Evolutionary conservation across 495 filamentous ascomycete species (phyloP), one percentile per base, ranked within the genome.

Genomic region (Parathielavia hyrcaniae): DNA sequence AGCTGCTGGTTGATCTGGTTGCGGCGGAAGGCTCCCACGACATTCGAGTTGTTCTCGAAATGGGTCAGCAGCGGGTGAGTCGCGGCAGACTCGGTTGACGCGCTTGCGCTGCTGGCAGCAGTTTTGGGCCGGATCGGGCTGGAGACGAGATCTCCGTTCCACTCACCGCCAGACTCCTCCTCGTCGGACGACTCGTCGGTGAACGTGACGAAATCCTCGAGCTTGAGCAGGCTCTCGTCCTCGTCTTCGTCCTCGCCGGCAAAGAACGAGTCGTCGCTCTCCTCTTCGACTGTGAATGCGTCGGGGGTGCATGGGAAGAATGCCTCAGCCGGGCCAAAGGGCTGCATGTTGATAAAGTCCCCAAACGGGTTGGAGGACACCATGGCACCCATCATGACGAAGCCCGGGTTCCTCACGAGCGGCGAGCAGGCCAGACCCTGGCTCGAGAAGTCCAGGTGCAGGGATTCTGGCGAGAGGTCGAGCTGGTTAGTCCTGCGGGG

Each of bases 21-120:
- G 39, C 82, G 82, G 41, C 88, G 86, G 74, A 91, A 93, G 9
- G 87, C 85, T 35, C 86, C 87, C 58, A 91, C 87, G 39, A 85
- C 79, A 52, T 83, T 81, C 44, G 80, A 76, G 62, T 79, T 76
- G 53, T 69, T 69, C 44, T 86, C 82, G 53, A 90, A 82, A 57
- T 90, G 87, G 53, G 82, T 82, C 39, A 91, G 75, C 69, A 79
- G 66, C 68, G 73, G 61, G 64, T 69, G 61, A 8, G 60, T 67
- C 66, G 63, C 71, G 66, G 60, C 56, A 14, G 57, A 48, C 4
- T 69, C 66, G 20, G 65, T 63, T 12, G 66, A 60, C 26, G 80
- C 78, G 65, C 78, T 82, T 6, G 71, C 55, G 41, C 77, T 77
- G 66, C 79, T 82, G 45, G 70, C 79, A 43, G 79, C 71, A 50